Conservation (phyloP, 73 alveolate species). For the Uronychia binucleata region DNA sequence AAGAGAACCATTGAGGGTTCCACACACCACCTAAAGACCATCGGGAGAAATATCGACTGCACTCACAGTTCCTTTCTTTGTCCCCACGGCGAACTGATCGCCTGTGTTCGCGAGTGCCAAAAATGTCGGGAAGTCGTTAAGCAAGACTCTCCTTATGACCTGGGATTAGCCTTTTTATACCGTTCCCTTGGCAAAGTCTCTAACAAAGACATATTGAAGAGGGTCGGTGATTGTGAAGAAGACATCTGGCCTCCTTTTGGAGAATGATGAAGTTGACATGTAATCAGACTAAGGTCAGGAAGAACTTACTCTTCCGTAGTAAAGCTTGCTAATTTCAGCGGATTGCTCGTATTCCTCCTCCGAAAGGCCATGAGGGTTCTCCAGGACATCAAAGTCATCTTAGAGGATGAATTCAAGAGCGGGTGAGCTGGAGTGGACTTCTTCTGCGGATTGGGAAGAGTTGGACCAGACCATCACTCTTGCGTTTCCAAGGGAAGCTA, state of each 20-base stretch:
- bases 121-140: background rate
- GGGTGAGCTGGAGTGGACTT: constrained; percentile 5
- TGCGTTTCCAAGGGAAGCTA: constrained; percentile 35
- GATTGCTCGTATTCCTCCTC: constrained; percentile 27
- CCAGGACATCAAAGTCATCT: constrained; percentile 48
- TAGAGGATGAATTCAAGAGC: constrained; percentile 26
- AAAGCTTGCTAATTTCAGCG: constrained; percentile 23
- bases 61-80: background rate
- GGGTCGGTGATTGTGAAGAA: constrained; percentile 27
- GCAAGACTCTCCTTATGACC: background rate
- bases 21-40: constrained; percentile 92
- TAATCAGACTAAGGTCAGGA: constrained; percentile 12
- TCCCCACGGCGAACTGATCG: background rate
- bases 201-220: constrained; percentile 34
- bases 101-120: background rate
- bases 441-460: constrained; percentile 12
- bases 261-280: constrained; percentile 11
- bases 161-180: background rate
- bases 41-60: constrained; percentile 74
- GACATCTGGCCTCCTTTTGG: constrained; percentile 20
- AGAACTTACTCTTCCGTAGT: constrained; percentile 28
- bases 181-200: constrained; percentile 8
- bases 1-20: constrained; percentile 91
- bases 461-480: constrained; percentile 37
- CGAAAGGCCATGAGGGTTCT: constrained; percentile 57